Conservation (phyloP, 1,284 basidiomycete species). For the Cryptococcus hybrid region DNA sequence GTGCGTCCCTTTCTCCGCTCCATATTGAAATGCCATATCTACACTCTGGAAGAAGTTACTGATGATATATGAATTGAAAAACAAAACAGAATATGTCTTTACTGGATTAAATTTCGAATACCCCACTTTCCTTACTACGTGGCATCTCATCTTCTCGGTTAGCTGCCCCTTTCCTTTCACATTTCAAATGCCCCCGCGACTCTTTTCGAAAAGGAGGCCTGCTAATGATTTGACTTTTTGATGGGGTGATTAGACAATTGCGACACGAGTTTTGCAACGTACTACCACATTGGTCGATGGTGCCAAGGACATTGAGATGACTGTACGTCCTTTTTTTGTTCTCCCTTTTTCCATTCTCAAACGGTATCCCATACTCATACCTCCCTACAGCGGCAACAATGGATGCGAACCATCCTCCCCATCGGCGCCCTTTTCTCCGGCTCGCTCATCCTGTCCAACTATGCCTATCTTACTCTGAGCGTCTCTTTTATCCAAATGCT, state of each 20-base stretch:
- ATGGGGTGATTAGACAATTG: constrained; percentile 61
- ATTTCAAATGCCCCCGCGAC: no score
- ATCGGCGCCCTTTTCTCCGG: constrained; percentile 91
- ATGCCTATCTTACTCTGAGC: constrained; percentile 86
- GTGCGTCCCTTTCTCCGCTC: constrained; percentile 20
- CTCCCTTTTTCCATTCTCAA: no score
- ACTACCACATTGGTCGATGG: constrained; percentile 89
- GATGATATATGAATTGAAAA: no score
- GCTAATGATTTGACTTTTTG: no score
- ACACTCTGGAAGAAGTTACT: no score
- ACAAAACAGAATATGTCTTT: constrained; percentile 57
- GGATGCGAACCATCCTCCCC: constrained; percentile 83
- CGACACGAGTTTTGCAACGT: constrained; percentile 82
- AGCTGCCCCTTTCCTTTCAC: constrained; percentile 36
- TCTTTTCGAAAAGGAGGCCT: no score
- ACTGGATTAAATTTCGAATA: constrained; percentile 75
- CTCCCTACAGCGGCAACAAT: constrained; percentile 61
- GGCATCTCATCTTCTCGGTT: constrained; percentile 79
- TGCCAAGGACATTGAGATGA: constrained; percentile 80
- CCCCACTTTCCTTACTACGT: constrained; percentile 86
- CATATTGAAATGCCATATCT: not conserved
- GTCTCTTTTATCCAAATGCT: constrained; percentile 98
- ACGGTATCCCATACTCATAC: no score
- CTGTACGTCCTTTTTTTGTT: constrained; percentile 51
- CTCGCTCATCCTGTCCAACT: constrained; percentile 88